These are phyloP conservation scores for Pseudevernia furfuracea DNA, from an alignment of 495 filamentous ascomycete genomes.

Conservation along the genomic window DNA sequence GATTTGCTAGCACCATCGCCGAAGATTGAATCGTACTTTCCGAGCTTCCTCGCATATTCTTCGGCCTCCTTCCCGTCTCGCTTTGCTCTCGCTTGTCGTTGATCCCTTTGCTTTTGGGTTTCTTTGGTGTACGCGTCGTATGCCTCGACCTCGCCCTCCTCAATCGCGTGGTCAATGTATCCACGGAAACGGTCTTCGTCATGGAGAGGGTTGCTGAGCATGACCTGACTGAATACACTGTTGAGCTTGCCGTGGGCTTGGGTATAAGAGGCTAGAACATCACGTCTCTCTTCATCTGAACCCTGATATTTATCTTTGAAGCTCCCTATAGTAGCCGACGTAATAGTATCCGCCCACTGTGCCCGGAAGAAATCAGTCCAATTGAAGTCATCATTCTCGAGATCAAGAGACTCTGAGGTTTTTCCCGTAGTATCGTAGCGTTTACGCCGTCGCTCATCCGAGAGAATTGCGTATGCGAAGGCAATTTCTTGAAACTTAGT, in stretches of 20 bases:
- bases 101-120: constrained; percentile 53
- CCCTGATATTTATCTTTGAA: constrained; percentile 72
- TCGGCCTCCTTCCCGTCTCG: constrained; percentile 61
- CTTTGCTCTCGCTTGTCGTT: constrained; percentile 43
- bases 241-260: constrained; percentile 64
- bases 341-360: constrained; percentile 68
- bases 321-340: constrained; percentile 56
- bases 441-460: constrained; percentile 63
- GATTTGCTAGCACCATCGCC: constrained; percentile 32
- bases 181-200: constrained; percentile 78
- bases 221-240: constrained; percentile 67
- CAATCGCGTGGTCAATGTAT: constrained; percentile 78
- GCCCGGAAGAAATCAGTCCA: constrained; percentile 83
- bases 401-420: constrained; percentile 67
- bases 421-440: constrained; percentile 85
- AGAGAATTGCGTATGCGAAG: constrained; percentile 89
- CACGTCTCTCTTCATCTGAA: constrained; percentile 74
- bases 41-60: constrained; percentile 60
- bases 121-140: constrained; percentile 67
- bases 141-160: constrained; percentile 50
- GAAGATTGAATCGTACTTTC: constrained; percentile 53
- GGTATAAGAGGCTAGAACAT: constrained; percentile 69
- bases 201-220: constrained; percentile 75
- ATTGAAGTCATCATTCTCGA: constrained; percentile 70
- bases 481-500: constrained; percentile 79